Conservation (phyloP, 2,329 filamentous ascomycete species). For the Fusarium sp. region DNA sequence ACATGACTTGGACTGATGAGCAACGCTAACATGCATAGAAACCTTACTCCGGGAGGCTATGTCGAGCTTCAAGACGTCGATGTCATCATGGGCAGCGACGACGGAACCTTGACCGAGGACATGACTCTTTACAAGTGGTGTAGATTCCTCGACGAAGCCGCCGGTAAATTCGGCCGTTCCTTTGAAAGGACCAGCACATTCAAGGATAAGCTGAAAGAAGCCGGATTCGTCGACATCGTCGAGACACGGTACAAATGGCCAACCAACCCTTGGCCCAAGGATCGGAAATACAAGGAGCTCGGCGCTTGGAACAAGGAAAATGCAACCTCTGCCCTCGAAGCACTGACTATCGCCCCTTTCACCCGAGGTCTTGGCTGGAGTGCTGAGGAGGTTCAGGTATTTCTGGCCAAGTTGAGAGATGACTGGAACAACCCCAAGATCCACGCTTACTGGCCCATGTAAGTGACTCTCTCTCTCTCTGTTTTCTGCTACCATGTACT, state of each 20-base stretch:
- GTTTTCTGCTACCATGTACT: background rate
- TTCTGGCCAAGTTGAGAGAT: constrained; percentile 15
- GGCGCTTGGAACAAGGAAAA: constrained; percentile 48
- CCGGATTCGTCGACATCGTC: constrained; percentile 61
- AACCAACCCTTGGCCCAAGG: constrained; percentile 59
- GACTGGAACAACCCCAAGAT: constrained; percentile 31
- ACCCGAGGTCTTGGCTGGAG: constrained; percentile 39
- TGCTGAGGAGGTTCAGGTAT: constrained; percentile 25
- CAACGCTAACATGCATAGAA: background rate
- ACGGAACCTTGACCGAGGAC: constrained; percentile 31
- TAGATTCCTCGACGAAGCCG: constrained; percentile 43
- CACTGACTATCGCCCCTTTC: constrained; percentile 44
- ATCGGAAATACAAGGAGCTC: constrained; percentile 59
- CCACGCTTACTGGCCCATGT: constrained; percentile 38
- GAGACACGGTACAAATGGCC: constrained; percentile 59
- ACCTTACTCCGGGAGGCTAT: constrained; percentile 29
- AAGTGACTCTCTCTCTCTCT: background rate
- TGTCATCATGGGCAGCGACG: constrained; percentile 26
- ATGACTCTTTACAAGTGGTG: constrained; percentile 38
- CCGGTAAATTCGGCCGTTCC: constrained; percentile 42
- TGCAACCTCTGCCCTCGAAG: constrained; percentile 40
- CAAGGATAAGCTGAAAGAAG: constrained; percentile 52
- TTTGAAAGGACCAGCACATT: constrained; percentile 37
- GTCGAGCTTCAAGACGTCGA: constrained; percentile 37
- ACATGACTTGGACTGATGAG: accelerated